These are phyloP conservation scores for Sphaerostilbella broomeana DNA, from an alignment of 2,329 filamentous ascomycete genomes.

Conservation along the genomic window DNA sequence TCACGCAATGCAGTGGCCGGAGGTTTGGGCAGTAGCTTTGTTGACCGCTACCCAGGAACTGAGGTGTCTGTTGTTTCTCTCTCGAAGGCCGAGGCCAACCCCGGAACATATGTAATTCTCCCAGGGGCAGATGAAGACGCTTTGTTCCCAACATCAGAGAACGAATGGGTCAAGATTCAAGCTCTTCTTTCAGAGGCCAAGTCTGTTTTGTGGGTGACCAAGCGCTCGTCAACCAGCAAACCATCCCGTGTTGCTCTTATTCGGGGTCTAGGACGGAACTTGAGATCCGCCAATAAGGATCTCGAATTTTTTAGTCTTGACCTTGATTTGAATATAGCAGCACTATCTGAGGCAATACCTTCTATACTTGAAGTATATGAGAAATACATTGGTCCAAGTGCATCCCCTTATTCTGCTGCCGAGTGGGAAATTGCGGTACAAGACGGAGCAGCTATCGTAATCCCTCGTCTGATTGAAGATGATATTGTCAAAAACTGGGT, in stretches of 20 bases:
- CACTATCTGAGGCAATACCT: neutral
- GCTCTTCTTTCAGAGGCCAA: neutral
- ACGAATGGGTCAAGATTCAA: constrained; percentile 3
- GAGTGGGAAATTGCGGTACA: constrained; percentile 12
- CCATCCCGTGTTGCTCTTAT: neutral
- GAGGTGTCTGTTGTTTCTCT: constrained; percentile 2
- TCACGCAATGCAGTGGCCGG: neutral
- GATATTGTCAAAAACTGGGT: constrained; percentile 4
- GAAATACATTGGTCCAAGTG: constrained; percentile 5
- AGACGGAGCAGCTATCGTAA: constrained; percentile 6
- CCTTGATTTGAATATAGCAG: neutral
- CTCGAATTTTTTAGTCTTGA: constrained; percentile 6
- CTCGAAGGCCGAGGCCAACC: neutral
- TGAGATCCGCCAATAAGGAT: constrained; percentile 1
- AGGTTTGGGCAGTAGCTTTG: constrained; percentile 1
- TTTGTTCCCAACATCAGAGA: neutral
- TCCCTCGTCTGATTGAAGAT: constrained; percentile 8
- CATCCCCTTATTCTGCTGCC: constrained; percentile 6
- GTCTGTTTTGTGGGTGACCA: constrained; percentile 11
- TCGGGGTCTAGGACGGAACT: constrained; percentile 2
- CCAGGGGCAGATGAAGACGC: neutral
- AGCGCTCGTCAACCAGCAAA: neutral
- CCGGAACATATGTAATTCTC: constrained; percentile 7
- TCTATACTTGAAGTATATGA: constrained; percentile 5
- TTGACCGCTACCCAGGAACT: neutral